Evolutionary conservation across 1,284 basidiomycete genomes (phyloP).

Genomic region (Ganoderma lingzhi): DNA sequence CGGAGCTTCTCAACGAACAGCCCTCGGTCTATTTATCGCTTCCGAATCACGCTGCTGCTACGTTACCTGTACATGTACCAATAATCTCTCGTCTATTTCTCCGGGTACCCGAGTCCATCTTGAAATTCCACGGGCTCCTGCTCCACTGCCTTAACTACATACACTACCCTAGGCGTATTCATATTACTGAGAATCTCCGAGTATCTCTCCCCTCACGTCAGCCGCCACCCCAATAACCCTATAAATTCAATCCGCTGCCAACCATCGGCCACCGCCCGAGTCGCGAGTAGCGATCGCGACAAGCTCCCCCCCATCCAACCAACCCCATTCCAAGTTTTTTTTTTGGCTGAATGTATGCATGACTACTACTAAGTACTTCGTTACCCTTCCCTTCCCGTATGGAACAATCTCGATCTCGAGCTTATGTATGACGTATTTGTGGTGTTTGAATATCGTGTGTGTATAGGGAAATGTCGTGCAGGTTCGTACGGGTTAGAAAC

Average conservation of each 20-base stretch:
- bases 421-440: not conserved
- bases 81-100: slow-evolving; percentile 12
- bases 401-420: slow-evolving; percentile 1
- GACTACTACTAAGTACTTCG: not conserved
- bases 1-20: slow-evolving; percentile 17
- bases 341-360: not conserved
- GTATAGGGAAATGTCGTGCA: not conserved
- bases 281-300: not conserved
- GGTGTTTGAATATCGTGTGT: not conserved
- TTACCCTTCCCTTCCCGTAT: not conserved
- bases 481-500: not conserved
- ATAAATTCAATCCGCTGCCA: not conserved
- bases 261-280: not conserved
- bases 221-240: not conserved
- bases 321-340: not conserved
- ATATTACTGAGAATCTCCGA: not conserved
- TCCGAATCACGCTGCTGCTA: slow-evolving; percentile 7
- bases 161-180: slow-evolving; percentile 3
- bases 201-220: not conserved
- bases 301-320: too few species aligned
- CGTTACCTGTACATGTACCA: slow-evolving; percentile 25
- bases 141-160: not conserved
- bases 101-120: not conserved
- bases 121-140: not conserved
- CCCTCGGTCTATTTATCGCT: slow-evolving; percentile 22